These are phyloP conservation scores for Candida nanaspora DNA, from an alignment of 805 yeast genomes.

Conservation along the genomic window DNA sequence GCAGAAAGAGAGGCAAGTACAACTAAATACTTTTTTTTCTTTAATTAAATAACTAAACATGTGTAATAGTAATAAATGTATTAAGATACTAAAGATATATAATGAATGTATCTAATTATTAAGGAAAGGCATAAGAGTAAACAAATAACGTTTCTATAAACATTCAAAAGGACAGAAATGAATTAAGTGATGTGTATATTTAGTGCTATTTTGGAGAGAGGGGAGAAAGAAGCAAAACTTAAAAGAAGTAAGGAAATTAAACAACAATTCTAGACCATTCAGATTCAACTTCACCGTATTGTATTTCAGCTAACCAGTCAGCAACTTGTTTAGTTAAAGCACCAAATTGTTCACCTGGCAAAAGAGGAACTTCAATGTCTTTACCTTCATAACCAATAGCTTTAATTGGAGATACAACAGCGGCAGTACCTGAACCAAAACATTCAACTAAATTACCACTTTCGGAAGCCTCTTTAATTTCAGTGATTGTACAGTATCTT, in stretches of 20 bases:
- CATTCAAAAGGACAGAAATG: too few relatives aligned
- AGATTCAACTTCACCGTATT: conserved; percentile 77
- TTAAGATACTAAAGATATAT: too few relatives aligned
- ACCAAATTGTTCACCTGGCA: conserved; percentile 74
- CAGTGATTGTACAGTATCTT: conserved; percentile 75
- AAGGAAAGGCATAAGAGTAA: too few relatives aligned
- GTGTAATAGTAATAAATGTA: too few relatives aligned
- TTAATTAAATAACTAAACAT: neutral
- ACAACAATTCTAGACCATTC: conserved; percentile 40
- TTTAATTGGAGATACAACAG: conserved; percentile 89
- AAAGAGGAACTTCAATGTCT: conserved; percentile 70
- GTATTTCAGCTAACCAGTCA: conserved; percentile 82
- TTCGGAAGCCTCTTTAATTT: conserved; percentile 68
- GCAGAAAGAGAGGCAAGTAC: conserved; percentile 3
- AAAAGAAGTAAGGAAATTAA: neutral
- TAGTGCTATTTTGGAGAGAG: neutral
- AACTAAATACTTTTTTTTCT: neutral
- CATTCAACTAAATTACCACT: conserved; percentile 88
- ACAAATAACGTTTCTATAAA: too few relatives aligned
- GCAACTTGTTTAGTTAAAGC: conserved; percentile 70
- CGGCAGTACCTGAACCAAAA: conserved; percentile 97
- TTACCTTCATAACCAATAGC: conserved; percentile 75
- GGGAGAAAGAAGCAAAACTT: neutral
- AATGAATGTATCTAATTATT: too few relatives aligned
- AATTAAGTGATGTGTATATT: neutral